Percentiles rank a stretch among this genome's conserved stretches.
phyloP scores from a whole-genome alignment of 176 grass and related monocot genomes.

The Calamus simplicifolius region DNA sequence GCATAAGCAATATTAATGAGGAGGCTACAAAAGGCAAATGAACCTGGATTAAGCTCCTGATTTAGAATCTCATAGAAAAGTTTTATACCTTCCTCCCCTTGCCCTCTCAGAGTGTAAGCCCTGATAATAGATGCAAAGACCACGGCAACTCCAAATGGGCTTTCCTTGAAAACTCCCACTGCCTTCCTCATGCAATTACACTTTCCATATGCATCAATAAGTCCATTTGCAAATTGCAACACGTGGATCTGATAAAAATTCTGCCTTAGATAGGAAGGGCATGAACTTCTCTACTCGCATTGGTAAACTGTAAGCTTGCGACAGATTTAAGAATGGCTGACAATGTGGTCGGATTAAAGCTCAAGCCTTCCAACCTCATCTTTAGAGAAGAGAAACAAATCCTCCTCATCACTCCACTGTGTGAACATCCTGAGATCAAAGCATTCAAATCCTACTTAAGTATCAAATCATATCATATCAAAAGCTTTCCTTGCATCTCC shows the following conservation, averaged over 20 bases:
- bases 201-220: conserved; percentile 95
- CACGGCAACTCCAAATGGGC: conserved; percentile 48
- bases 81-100: conserved; percentile 79
- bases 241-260: conserved; percentile 61
- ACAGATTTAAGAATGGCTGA: conserved; percentile 77
- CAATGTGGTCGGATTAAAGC: conserved; percentile 56
- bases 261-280: conserved; percentile 44
- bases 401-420: conserved; percentile 40
- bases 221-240: no score
- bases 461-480: conserved; percentile 34
- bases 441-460: conserved; percentile 53
- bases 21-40: conserved; percentile 82
- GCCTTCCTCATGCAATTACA: conserved; percentile 41
- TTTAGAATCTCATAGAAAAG: conserved; percentile 58
- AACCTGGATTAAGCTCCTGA: conserved; percentile 57
- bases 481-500: conserved; percentile 56
- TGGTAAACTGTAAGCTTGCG: conserved; percentile 42
- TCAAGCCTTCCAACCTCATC: conserved; percentile 52
- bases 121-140: conserved; percentile 82
- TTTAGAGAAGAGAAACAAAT: conserved; percentile 39
- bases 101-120: conserved; percentile 48
- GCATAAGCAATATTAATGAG: conserved; percentile 69
- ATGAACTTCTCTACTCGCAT: conserved; percentile 49
- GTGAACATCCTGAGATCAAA: conserved; percentile 62
- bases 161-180: conserved; percentile 50